A percentile compares a stretch with the other conserved stretches of the same genome.
These are phyloP conservation scores for Leptodermis oblonga DNA, from an alignment of 257 asterid species.

Conservation along the genomic window DNA sequence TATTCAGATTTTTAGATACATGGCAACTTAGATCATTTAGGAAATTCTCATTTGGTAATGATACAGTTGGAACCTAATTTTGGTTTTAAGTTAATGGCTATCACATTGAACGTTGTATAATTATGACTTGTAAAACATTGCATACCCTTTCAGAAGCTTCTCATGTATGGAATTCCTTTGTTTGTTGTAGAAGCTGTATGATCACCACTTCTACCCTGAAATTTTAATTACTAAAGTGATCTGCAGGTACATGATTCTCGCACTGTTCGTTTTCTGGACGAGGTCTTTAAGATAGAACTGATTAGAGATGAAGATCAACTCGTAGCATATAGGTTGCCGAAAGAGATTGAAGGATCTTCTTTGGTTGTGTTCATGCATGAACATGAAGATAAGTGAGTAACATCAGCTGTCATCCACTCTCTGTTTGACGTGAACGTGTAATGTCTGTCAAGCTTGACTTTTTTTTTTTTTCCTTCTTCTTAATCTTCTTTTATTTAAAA, in stretches of 20 bases:
- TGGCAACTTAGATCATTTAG: neutral
- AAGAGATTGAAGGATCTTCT: conserved; percentile 36
- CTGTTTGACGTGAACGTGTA: neutral
- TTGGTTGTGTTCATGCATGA: conserved; percentile 48
- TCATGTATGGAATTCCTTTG: neutral
- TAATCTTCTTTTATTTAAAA: conserved; percentile 6
- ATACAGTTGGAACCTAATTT: neutral
- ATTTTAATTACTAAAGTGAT: conserved; percentile 10
- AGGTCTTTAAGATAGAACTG: conserved; percentile 37
- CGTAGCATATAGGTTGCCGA: conserved; percentile 63
- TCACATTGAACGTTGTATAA: neutral
- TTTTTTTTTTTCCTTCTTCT: neutral
- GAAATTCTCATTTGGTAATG: neutral
- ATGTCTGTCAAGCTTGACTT: neutral
- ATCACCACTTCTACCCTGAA: conserved; percentile 16
- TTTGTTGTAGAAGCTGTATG: neutral
- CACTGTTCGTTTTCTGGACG: conserved; percentile 38
- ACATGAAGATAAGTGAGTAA: conserved; percentile 40
- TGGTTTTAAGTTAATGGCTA: neutral
- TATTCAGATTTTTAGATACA: neutral
- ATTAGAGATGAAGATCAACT: conserved; percentile 53
- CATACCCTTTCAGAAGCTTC: conserved; percentile 1
- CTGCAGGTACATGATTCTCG: conserved; percentile 45
- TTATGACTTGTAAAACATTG: neutral
- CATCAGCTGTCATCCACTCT: neutral